Base-by-base conservation (phyloP, 1,139 yeast genomes). In the Saccharomyces hybrid region DNA sequence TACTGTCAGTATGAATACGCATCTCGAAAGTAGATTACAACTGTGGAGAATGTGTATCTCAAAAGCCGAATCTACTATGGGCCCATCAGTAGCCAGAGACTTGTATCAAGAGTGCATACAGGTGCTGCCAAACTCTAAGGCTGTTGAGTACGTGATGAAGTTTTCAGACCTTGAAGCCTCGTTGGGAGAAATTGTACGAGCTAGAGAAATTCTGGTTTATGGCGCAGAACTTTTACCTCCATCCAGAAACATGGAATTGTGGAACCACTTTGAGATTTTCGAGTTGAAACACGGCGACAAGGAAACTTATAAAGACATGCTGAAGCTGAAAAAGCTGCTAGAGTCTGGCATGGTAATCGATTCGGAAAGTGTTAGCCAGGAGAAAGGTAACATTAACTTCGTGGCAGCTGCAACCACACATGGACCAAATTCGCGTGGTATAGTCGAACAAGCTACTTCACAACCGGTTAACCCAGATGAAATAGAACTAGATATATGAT, bases 231-330 rank as follows among this genome's bases (percentile, higher is more conserved):
- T 79, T 49, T 76, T 72, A 50, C 73, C 78, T n/a, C 81, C 81
- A 1, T 54, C 60, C 3, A 62, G 67, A 6, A 69, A 70, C 58
- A 49, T 61, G 55, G 69, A 67, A 4, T 67, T 79, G 8, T 86
- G 91, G 91, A 69, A 71, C 1, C 70, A 71, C 47, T 90, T 96
- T 96, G 86, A 84, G 56, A 69, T 74, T 11, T 88, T 89, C 68
- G 97, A 90, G 65, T 68, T 88, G 44, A 75, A 79, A 19, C 64
- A 80, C 66, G 97, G 97, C 2, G 74, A 79, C 58, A 95, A 87
- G 63, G 77, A 75, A 2, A 80, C 87, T 0, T 89, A 80, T 69
- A 89, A 86, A 62, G 86, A 83, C 14, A 86, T 89, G 91, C 70
- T 90, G 24, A 74, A 85, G 50, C 74, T 77, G 61, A 87, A 84